Percentiles rank a stretch among this genome's conserved stretches.
Evolutionary conservation across 139 green algal genomes (phyloP).

Genomic region (Nannochloris sp.): DNA sequence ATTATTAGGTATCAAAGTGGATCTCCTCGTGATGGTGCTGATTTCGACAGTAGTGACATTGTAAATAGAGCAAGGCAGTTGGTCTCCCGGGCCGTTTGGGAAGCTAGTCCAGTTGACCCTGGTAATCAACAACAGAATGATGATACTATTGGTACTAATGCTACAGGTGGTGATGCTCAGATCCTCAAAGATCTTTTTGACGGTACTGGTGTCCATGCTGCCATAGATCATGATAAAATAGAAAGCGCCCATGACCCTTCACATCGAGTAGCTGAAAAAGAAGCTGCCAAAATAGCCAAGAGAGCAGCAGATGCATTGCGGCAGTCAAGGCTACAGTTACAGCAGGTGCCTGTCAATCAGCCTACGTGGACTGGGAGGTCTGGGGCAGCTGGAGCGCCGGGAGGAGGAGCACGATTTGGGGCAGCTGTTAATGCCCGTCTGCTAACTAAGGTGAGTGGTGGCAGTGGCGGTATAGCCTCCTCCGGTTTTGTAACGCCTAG

Average conservation of each 20-base stretch:
- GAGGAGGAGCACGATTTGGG: too few relatives aligned
- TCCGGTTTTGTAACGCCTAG: not conserved
- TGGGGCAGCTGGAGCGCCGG: constrained; percentile 51
- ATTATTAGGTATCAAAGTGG: constrained; percentile 10
- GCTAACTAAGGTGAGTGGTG: too few relatives aligned
- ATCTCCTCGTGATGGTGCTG: not conserved
- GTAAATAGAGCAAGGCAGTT: not conserved
- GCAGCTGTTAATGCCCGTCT: not conserved
- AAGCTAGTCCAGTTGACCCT: too few relatives aligned
- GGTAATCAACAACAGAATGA: too few relatives aligned
- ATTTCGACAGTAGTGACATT: not conserved
- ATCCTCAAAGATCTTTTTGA: constrained; percentile 87
- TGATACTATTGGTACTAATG: not conserved
- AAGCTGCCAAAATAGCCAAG: constrained; percentile 48
- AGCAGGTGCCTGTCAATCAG: constrained; percentile 41
- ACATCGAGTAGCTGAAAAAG: constrained; percentile 31
- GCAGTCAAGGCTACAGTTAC: constrained; percentile 23
- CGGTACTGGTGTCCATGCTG: constrained; percentile 43
- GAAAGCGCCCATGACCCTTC: constrained; percentile 64
- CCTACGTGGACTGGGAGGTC: constrained; percentile 85
- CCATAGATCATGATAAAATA: constrained; percentile 80
- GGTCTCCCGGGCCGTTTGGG: too few relatives aligned
- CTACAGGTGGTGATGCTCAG: constrained; percentile 31
- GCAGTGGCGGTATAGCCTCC: too few relatives aligned
- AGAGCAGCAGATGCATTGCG: constrained; percentile 64